Percentiles rank a stretch among this genome's conserved stretches.
phyloP scores from a whole-genome alignment of 2,329 filamentous ascomycete species.

The Colletotrichum sublineola region DNA sequence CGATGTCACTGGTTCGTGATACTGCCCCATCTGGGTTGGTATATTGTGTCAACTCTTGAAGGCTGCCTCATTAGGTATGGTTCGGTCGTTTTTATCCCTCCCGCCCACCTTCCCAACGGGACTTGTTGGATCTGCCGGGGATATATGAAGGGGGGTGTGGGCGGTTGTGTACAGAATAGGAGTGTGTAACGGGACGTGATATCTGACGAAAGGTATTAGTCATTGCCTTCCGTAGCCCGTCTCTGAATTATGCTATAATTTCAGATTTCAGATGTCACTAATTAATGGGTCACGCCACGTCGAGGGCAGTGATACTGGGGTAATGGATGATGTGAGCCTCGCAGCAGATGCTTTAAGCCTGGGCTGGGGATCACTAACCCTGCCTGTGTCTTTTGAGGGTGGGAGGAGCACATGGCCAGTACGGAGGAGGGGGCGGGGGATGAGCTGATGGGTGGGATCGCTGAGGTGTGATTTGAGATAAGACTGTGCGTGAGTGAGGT shows the following conservation, averaged over 20 bases:
- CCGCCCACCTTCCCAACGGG: neutral
- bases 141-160: slow-evolving; percentile 2
- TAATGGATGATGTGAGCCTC: slow-evolving; percentile 17
- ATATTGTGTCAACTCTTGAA: neutral
- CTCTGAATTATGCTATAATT: neutral
- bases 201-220: neutral
- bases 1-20: slow-evolving; percentile 6
- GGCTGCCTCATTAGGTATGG: slow-evolving; percentile 17
- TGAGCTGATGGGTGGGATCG: neutral
- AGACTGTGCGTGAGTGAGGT: neutral
- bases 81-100: neutral
- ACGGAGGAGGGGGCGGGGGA: neutral
- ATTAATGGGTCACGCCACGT: neutral
- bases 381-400: neutral
- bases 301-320: neutral
- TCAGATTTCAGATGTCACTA: neutral
- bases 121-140: neutral
- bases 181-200: neutral
- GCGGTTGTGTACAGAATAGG: neutral
- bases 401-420: neutral
- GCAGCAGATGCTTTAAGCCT: neutral
- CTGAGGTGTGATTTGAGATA: neutral
- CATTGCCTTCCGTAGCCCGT: neutral
- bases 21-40: neutral
- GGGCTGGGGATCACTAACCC: neutral